Percentiles rank a stretch among this genome's conserved stretches.
Conservation (phyloP, 1,139 yeast species). For the Keqinozyma sinolaborantium region DNA sequence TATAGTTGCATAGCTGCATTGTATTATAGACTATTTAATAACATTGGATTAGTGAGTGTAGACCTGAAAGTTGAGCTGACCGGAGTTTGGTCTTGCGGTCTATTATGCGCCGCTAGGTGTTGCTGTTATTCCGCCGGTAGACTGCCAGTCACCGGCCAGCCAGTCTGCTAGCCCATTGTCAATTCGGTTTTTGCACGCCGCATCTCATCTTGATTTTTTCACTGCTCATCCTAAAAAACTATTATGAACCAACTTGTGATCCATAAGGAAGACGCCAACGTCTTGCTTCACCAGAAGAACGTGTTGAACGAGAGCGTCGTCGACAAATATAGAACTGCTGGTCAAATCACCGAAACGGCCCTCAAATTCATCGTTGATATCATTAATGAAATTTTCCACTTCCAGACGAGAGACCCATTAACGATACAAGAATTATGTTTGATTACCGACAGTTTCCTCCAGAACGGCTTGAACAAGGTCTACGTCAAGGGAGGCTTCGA, state of each 20-base stretch:
- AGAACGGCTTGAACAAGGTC: constrained; percentile 49
- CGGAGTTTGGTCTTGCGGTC: no score
- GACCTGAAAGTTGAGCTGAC: no score
- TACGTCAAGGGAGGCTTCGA: constrained; percentile 51
- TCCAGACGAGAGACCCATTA: constrained; percentile 41
- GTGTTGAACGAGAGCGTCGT: constrained; percentile 57
- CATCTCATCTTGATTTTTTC: constrained; percentile 1
- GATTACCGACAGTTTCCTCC: constrained; percentile 72
- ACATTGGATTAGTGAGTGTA: constrained; percentile 5
- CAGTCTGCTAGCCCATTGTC: no score
- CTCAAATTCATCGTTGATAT: constrained; percentile 62
- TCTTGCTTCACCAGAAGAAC: constrained; percentile 72
- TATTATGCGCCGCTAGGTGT: no score
- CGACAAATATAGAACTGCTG: constrained; percentile 86
- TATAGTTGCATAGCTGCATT: constrained; percentile 12
- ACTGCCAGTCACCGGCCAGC: no score
- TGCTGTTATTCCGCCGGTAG: not conserved
- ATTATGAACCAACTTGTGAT: constrained; percentile 49
- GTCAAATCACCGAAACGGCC: constrained; percentile 88
- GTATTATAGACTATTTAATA: constrained; percentile 4
- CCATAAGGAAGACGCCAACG: constrained; percentile 68
- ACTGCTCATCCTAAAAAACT: not conserved
- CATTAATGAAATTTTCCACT: constrained; percentile 70
- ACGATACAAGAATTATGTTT: constrained; percentile 77
- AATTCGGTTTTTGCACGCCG: not conserved